phyloP scores from a whole-genome alignment of 148 eudicot genomes.

The Arctostaphylos glauca region DNA sequence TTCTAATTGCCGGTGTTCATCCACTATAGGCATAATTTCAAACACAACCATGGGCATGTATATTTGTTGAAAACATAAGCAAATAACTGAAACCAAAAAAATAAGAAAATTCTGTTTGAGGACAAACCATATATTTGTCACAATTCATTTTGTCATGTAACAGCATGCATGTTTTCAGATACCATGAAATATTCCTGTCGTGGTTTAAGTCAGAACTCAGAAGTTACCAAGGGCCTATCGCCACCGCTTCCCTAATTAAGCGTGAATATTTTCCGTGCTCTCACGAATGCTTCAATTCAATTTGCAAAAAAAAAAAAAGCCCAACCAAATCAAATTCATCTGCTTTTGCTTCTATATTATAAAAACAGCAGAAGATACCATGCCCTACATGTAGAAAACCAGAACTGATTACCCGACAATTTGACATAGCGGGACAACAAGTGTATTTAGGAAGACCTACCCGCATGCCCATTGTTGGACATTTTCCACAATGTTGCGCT shows the following conservation, averaged over 20 bases:
- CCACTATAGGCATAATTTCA: neutral
- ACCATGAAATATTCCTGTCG: neutral
- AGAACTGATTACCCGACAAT: neutral
- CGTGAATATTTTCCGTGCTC: neutral
- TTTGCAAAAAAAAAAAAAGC: neutral
- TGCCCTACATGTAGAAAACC: neutral
- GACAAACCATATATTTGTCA: neutral
- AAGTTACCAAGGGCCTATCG: neutral
- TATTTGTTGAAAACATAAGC: neutral
- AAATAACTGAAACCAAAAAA: neutral
- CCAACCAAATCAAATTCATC: neutral
- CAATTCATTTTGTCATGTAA: neutral
- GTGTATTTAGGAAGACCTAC: constrained; percentile 40
- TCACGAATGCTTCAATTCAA: neutral
- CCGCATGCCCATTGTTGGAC: constrained; percentile 96
- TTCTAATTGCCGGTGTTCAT: neutral
- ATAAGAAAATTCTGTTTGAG: neutral
- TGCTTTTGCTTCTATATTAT: neutral
- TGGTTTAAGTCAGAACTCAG: neutral
- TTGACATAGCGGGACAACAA: neutral
- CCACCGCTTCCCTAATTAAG: neutral
- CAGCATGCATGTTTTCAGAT: constrained; percentile 10
- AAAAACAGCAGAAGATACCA: neutral
- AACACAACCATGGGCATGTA: neutral
- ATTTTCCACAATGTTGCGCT: constrained; percentile 82